Base-by-base conservation (phyloP, 2,329 filamentous ascomycete genomes). In the Colletotrichum lini region DNA sequence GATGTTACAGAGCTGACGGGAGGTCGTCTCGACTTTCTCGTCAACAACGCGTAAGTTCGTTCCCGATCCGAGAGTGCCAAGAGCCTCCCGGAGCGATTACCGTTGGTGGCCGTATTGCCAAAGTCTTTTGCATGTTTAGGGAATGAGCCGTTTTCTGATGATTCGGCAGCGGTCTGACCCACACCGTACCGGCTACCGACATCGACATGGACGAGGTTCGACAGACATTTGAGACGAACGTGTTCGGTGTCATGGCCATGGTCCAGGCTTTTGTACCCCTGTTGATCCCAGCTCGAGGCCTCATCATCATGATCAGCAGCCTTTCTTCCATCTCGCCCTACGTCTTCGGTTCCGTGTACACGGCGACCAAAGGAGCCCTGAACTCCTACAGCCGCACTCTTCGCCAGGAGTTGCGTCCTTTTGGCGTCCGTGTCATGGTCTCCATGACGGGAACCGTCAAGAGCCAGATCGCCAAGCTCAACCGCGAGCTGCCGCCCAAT, bases 241-340 rank as follows among this genome's bases (percentile, higher is more conserved):
- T 90, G 50, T 88, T 90, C 72, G 85, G 85, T 52, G 83, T 87
- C 74, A 89, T 90, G 86, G 83, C 85, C 76, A 88, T 87, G 82
- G 84, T 84, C 63, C 82, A 87, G 74, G 81, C 83, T 40, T 89
- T 89, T 74, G 78, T 82, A 13, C 80, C 82, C 65, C 82, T 85
- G 53, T 83, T 90, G 30, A 86, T 89, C 60, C 78, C 82, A 18
- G 81, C 86, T 0, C 81, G 81, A 30, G 87, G 88, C 0, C 81
- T 89, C 12, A 84, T 90, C 76, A 78, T 89, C 79, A 89, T 89
- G 78, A 84, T 89, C 68, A 87, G 87, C 7, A 89, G 86, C 30
- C 80, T 86, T 9, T 84, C 86, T 2, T 82, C 87, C 38, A 74
- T 87, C 26, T 81, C 84, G 4, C 85, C 87, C 10, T 89, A 89